phyloP scores from a whole-genome alignment of 495 filamentous ascomycete species.

The Xylaria curta region DNA sequence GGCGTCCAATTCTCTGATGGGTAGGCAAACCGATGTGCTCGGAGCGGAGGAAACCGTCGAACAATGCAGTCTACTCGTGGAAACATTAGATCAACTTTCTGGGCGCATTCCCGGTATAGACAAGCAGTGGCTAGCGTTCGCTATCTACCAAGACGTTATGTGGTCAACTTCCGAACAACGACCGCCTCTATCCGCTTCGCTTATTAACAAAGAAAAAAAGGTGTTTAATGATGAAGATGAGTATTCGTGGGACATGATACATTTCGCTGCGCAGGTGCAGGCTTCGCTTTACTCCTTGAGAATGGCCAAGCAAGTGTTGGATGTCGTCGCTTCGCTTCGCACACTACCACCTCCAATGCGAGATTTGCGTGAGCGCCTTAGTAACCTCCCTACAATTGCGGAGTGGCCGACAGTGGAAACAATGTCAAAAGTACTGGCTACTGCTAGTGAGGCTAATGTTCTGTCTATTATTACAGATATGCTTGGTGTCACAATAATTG shows the following conservation, averaged over 20 bases:
- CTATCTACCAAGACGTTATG: conserved; percentile 51
- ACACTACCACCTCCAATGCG: conserved; percentile 24
- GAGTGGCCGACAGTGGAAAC: conserved; percentile 39
- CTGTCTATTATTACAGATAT: conserved; percentile 29
- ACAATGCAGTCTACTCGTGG: conserved; percentile 32
- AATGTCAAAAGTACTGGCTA: conserved; percentile 23
- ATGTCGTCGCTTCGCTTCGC: conserved; percentile 34
- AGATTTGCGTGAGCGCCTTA: conserved; percentile 29
- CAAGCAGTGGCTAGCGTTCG: conserved; percentile 47
- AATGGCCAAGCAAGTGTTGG: conserved; percentile 64
- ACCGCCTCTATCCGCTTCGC: conserved; percentile 26
- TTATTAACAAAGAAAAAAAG: conserved; percentile 17
- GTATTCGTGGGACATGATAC: conserved; percentile 65
- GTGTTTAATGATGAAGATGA: conserved; percentile 25
- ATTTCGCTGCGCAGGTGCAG: conserved; percentile 68
- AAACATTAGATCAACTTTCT: conserved; percentile 25
- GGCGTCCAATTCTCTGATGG: conserved; percentile 38
- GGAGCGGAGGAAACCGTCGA: conserved; percentile 27
- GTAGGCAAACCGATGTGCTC: conserved; percentile 39
- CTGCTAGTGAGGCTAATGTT: conserved; percentile 24
- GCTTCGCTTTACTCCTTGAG: conserved; percentile 70
- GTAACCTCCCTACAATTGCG: conserved; percentile 31
- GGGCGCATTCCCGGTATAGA: conserved; percentile 22
- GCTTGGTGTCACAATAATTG: conserved; percentile 26
- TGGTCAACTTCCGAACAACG: conserved; percentile 38